Base-by-base conservation (phyloP, 2,329 filamentous ascomycete genomes). In the Cryphonectria nitschkei region DNA sequence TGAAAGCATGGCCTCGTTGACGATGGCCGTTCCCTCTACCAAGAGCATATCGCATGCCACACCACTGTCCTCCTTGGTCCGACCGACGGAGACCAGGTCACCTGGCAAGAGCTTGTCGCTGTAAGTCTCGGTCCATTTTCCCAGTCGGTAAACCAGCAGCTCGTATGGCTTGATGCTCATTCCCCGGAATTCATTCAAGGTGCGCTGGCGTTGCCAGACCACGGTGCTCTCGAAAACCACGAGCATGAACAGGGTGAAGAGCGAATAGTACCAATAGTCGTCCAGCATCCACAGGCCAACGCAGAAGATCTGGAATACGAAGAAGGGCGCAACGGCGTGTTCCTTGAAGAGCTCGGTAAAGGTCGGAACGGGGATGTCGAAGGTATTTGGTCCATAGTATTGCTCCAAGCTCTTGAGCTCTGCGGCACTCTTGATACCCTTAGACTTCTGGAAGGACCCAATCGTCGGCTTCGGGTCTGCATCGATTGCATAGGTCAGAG, bases 161-260 rank as follows among this genome's bases (percentile, higher is more conserved):
- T 96, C 92, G 81, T 98, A 98, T 16, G 96, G 97, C 85, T 99
- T 97, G 84, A 99, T 98, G 86, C 93, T 97, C 97, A 99, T 99
- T 76, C 95, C 94, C 65, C 96, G 93, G 84, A 99, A 99, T 82
- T 99, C 96, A 78, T 89, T 97, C 75, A 99, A 83, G 1, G 97
- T 99, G 75, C 95, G 89, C 87, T 99, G 96, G 73, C 96, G 91
- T 84, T 99, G 96, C 97, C 96, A 99, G 22, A 99, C 97, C 52
- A 99, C 97, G 2, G 96, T 99, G 81, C 95, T 98, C 84, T 99
- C 96, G 76, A 99, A 99, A 71, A 90, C 91, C 75, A 99, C 94
- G 69, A 99, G 89, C 97, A 99, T 99, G 84, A 98, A 95, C 32
- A 99, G 90, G 0, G 97, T 99, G 82, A 99, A 99, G 29, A 99